Conservation (phyloP, 1,139 yeast species). For the Dujonia santamariae region DNA sequence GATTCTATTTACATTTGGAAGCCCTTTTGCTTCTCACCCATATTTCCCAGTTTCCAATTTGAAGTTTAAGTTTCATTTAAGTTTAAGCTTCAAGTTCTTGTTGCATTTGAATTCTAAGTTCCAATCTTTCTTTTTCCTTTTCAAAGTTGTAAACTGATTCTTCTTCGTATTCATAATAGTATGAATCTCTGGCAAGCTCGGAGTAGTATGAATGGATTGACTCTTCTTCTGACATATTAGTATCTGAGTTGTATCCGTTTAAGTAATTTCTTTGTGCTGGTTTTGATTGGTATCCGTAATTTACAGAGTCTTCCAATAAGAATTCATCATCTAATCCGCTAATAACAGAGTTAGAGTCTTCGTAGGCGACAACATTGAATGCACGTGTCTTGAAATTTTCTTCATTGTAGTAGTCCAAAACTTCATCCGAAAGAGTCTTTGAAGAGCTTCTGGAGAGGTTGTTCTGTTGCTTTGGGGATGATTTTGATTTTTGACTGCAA, state of each 20-base stretch:
- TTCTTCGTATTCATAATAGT: conserved; percentile 11
- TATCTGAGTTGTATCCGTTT: conserved; percentile 7
- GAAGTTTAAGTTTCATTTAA: too few relatives aligned
- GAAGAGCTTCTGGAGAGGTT: background rate
- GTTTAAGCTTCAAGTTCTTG: conserved; percentile 22
- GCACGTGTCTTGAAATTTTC: background rate
- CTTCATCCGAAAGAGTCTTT: too few relatives aligned
- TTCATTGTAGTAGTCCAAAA: too few relatives aligned
- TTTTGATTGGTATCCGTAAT: conserved; percentile 9
- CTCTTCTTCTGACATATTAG: conserved; percentile 13
- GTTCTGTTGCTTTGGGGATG: too few relatives aligned
- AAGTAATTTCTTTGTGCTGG: conserved; percentile 7
- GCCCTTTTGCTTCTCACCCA: too few relatives aligned
- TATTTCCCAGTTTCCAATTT: too few relatives aligned
- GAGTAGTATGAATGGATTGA: conserved; percentile 15
- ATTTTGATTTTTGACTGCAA: conserved; percentile 2
- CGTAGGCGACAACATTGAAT: background rate
- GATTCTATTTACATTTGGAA: too few relatives aligned
- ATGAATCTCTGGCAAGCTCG: conserved; percentile 11
- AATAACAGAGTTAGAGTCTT: conserved; percentile 4
- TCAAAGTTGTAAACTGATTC: conserved; percentile 18
- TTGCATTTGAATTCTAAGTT: conserved; percentile 38
- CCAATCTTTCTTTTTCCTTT: conserved; percentile 35
- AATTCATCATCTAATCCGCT: conserved; percentile 12
- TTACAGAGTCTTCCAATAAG: conserved; percentile 12